Base-by-base conservation (phyloP, 139 green algal species). In the Volvox reticuliferus region DNA sequence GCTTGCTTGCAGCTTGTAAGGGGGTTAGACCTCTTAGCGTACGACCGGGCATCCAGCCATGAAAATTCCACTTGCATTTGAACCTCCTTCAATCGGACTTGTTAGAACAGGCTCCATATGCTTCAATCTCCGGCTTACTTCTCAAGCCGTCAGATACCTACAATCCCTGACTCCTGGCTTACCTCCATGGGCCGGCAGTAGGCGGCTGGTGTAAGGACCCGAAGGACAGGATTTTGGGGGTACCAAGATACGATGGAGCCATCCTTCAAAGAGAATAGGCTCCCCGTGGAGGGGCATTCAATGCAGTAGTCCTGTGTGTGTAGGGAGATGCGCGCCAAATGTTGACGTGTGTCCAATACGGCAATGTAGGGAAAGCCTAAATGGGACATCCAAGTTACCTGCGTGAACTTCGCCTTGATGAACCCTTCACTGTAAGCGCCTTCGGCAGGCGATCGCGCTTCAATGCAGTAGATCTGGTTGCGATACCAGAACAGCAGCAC, bases 401-500 rank as follows among this genome's bases (percentile, higher is more conserved):
- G 98, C 9, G 98, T 99, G 89, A 99, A 97, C 94, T 98, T 99
- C 36, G 97, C 96, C 36, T 95, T 94, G 76, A 98, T 96, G 91
- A 99, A 99, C 63, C 98, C 98, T 91, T 99, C 98, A 63, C 92
- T 97, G 96, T 99, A 99, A 26, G 98, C 98, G 22, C 98, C 98
- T 93, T 99, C 98, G 20, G 98, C 97, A 14, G 98, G 98, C 5
- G 97, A 99, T 32, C 96, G 94, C n/a, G 91, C 75, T 93, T 99
- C 97, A 90, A 99, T 98, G 77, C 95, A 96, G 80, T 96, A 98
- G 35, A 99, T 97, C 88, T 99, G 76, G 89, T 99, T 99, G 65
- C 97, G 94, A 94, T 99, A 99, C 98, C 98, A 99, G 91, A 99
- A 99, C n/a, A 99, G 73, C 61, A 99, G 92, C 36, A 99, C 94